These are phyloP conservation scores for Crucibulum laeve DNA, from an alignment of 768 basidiomycete species.

Conservation along the genomic window DNA sequence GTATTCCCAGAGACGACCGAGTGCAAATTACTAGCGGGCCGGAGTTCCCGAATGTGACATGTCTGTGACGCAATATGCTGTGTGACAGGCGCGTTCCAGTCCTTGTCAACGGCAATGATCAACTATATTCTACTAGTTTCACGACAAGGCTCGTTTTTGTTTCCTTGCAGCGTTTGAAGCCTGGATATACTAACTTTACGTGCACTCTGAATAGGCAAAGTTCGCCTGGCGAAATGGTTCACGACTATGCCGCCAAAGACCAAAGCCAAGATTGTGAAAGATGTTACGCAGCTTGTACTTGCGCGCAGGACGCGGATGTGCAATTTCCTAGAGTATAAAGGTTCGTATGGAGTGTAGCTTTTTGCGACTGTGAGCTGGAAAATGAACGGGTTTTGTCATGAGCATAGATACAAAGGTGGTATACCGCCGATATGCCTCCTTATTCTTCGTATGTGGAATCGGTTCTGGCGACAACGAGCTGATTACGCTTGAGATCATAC, in stretches of 20 bases:
- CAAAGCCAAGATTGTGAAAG: slow-evolving; percentile 97
- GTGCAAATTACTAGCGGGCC: no score
- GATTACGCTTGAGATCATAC: slow-evolving; percentile 90
- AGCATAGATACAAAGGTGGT: slow-evolving; percentile 79
- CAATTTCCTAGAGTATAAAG: slow-evolving; percentile 99
- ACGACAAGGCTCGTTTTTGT: slow-evolving; percentile 76
- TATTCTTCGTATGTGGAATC: slow-evolving; percentile 95
- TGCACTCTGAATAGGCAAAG: slow-evolving; percentile 65
- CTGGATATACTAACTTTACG: slow-evolving; percentile 3
- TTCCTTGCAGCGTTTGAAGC: not conserved
- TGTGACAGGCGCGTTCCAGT: not conserved
- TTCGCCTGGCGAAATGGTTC: slow-evolving; percentile 98
- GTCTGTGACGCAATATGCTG: no score
- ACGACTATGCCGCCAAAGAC: slow-evolving; percentile 86
- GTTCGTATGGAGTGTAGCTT: slow-evolving; percentile 36
- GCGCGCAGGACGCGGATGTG: slow-evolving; percentile 97
- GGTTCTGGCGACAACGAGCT: slow-evolving; percentile 88
- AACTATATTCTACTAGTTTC: slow-evolving; percentile 98
- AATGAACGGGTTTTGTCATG: slow-evolving; percentile 2
- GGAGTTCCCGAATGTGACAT: no score
- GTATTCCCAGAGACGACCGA: no score
- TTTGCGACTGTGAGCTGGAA: not conserved
- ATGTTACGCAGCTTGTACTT: slow-evolving; percentile 95
- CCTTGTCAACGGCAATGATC: slow-evolving; percentile 55
- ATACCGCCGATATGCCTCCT: slow-evolving; percentile 92